phyloP scores from a whole-genome alignment of 345 rosid genomes.

The Punica granatum region DNA sequence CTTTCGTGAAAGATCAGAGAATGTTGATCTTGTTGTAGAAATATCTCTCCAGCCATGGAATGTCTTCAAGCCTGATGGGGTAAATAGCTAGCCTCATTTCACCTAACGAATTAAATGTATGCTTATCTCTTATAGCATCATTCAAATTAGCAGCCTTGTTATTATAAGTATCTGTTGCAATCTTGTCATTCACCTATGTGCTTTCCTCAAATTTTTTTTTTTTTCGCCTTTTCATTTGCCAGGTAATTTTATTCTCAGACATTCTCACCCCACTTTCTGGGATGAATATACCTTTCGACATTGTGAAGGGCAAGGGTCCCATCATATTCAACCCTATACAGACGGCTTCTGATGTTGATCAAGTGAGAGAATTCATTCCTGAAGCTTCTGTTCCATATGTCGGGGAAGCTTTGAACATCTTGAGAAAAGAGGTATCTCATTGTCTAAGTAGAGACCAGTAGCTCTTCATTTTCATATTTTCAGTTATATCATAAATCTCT shows the following conservation, averaged over 20 bases:
- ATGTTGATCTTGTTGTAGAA: slow-evolving; percentile 90
- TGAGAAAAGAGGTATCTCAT: slow-evolving; percentile 66
- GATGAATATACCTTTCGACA: slow-evolving; percentile 98
- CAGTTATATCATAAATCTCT: background rate
- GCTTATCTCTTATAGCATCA: background rate
- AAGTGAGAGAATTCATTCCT: slow-evolving; percentile 78
- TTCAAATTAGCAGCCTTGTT: background rate
- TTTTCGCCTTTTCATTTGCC: slow-evolving; percentile 12
- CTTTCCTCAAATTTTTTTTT: slow-evolving; percentile 8
- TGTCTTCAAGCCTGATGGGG: slow-evolving; percentile 95
- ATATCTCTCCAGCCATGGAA: slow-evolving; percentile 98
- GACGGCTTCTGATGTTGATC: slow-evolving; percentile 59
- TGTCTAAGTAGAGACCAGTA: background rate
- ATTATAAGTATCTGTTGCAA: background rate
- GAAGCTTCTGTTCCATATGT: slow-evolving; percentile 89
- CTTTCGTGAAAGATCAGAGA: slow-evolving; percentile 93
- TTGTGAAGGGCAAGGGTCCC: slow-evolving; percentile 95
- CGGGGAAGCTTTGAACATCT: slow-evolving; percentile 81
- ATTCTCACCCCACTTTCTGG: slow-evolving; percentile 97
- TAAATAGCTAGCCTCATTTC: slow-evolving; percentile 20
- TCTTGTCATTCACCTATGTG: background rate
- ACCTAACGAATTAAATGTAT: background rate
- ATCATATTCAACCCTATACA: slow-evolving; percentile 73
- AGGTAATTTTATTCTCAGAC: slow-evolving; percentile 97
- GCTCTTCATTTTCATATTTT: background rate